phyloP scores from a whole-genome alignment of 352 stramenopile genomes.

The Pythium sp. region DNA sequence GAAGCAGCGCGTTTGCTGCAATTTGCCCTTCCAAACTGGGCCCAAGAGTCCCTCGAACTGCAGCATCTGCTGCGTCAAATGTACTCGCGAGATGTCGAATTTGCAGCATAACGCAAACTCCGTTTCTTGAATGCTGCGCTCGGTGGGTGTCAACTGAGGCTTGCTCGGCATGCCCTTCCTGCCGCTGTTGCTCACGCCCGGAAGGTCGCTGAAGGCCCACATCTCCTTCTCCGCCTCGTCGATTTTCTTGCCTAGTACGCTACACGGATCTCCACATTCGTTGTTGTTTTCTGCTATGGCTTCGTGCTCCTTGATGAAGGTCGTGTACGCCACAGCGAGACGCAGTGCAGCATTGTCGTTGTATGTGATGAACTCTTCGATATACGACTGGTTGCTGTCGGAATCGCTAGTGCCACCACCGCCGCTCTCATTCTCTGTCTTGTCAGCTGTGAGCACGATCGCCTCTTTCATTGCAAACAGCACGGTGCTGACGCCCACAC shows the following conservation, averaged over 20 bases:
- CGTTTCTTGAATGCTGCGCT: slow-evolving; percentile 56
- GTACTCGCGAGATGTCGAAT: slow-evolving; percentile 30
- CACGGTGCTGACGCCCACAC: slow-evolving; percentile 45
- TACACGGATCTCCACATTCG: slow-evolving; percentile 15
- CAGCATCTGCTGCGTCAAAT: slow-evolving; percentile 58
- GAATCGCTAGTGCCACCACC: neutral
- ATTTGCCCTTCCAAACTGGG: slow-evolving; percentile 39
- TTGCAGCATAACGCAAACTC: slow-evolving; percentile 44
- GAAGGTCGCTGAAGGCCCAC: slow-evolving; percentile 55
- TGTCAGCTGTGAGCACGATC: slow-evolving; percentile 17
- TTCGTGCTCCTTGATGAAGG: slow-evolving; percentile 16
- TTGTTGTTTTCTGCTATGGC: neutral
- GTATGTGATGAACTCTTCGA: slow-evolving; percentile 50
- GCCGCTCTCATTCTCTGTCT: neutral
- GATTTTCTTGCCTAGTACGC: slow-evolving; percentile 27
- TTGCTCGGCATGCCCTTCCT: slow-evolving; percentile 53
- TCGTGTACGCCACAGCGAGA: slow-evolving; percentile 29
- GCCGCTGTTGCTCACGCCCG: slow-evolving; percentile 64
- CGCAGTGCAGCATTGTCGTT: slow-evolving; percentile 37
- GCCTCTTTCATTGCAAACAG: slow-evolving; percentile 55
- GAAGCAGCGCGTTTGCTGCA: slow-evolving; percentile 38
- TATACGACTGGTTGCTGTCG: slow-evolving; percentile 15
- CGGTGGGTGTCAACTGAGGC: slow-evolving; percentile 29
- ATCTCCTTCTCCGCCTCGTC: slow-evolving; percentile 54
- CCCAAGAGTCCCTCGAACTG: slow-evolving; percentile 60